phyloP scores from a whole-genome alignment of 2,329 filamentous ascomycete genomes.

The Chrysosporium queenslandicum region DNA sequence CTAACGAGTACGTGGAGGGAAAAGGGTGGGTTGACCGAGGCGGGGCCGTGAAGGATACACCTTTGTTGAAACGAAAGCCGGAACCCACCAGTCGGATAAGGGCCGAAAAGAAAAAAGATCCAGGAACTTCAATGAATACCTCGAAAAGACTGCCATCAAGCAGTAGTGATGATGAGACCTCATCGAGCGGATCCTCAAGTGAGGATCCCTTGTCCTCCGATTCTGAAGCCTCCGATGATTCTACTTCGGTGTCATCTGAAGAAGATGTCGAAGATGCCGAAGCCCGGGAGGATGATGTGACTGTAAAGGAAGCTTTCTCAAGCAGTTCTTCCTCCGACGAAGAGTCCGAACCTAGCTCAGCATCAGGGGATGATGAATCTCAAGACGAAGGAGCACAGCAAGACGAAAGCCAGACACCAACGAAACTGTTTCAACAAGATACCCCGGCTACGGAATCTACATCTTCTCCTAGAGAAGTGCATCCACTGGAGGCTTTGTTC shows the following conservation, averaged over 20 bases:
- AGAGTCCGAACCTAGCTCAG: neutral
- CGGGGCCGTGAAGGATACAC: constrained; percentile 55
- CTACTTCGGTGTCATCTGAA: neutral
- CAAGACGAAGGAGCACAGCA: no score
- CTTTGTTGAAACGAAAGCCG: constrained; percentile 1
- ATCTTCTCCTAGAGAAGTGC: constrained; percentile 47
- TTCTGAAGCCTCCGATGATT: constrained; percentile 11
- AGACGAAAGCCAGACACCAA: neutral
- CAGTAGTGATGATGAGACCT: constrained; percentile 25
- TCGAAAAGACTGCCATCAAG: constrained; percentile 21
- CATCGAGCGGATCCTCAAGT: constrained; percentile 21
- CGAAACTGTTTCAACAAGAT: neutral
- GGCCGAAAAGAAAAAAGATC: constrained; percentile 14
- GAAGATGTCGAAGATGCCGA: constrained; percentile 19
- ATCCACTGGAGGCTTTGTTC: constrained; percentile 87
- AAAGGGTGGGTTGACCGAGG: constrained; percentile 79
- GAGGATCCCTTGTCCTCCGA: constrained; percentile 19
- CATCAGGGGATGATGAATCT: constrained; percentile 1
- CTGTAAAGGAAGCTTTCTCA: neutral
- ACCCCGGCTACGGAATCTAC: constrained; percentile 17
- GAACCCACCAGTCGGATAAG: constrained; percentile 6
- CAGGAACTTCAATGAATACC: constrained; percentile 11
- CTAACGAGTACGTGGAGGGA: constrained; percentile 63
- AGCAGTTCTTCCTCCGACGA: neutral
- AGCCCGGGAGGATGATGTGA: neutral